phyloP scores from a whole-genome alignment of 139 green algal species.

The Haematococcus lacustris region DNA sequence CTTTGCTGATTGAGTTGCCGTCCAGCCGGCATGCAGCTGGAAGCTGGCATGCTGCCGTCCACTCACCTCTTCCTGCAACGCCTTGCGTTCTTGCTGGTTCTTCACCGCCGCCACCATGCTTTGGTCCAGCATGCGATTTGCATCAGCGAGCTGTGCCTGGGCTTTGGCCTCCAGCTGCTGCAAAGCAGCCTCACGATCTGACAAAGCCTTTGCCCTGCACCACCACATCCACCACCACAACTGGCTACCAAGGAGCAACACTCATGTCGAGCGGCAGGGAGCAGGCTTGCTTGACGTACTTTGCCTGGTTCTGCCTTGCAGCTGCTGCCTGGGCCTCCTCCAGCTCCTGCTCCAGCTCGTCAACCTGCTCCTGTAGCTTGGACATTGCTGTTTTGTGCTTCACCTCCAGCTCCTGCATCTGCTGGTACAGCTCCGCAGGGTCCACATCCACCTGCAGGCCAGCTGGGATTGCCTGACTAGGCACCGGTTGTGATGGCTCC shows the following conservation, averaged over 20 bases:
- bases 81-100: constrained; percentile 28
- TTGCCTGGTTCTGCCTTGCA: too few relatives aligned
- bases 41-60: too few relatives aligned
- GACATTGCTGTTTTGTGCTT: constrained; percentile 14
- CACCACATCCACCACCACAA: not conserved
- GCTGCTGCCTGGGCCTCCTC: not conserved
- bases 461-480: too few relatives aligned
- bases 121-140: constrained; percentile 25
- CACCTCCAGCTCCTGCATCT: constrained; percentile 18
- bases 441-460: constrained; percentile 29
- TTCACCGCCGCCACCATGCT: constrained; percentile 25
- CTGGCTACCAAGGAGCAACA: not conserved
- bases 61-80: constrained; percentile 15
- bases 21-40: too few relatives aligned
- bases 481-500: too few relatives aligned
- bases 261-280: too few relatives aligned
- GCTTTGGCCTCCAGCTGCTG: constrained; percentile 13
- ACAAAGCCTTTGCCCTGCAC: not conserved
- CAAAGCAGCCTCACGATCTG: constrained; percentile 17
- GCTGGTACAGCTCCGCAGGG: constrained; percentile 14
- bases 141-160: constrained; percentile 18
- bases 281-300: too few relatives aligned
- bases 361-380: constrained; percentile 17
- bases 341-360: constrained; percentile 22
- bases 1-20: too few relatives aligned